Conservation (phyloP, 1,284 basidiomycete genomes). For the Coniferiporia sulphurascens region DNA sequence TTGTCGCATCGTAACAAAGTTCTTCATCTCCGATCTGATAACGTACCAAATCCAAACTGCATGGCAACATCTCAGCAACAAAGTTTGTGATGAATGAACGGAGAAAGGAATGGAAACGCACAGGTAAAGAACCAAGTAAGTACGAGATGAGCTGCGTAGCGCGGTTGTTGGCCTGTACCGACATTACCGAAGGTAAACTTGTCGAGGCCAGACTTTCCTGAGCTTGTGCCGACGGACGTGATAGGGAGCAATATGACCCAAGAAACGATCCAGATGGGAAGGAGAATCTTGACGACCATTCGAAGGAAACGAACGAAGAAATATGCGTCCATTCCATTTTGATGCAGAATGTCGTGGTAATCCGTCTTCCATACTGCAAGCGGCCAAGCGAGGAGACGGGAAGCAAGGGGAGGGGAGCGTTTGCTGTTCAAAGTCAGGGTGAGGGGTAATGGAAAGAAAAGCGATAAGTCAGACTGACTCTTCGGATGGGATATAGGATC, state of each 20-base stretch:
- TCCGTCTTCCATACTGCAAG: conserved; percentile 59
- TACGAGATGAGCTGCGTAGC: conserved; percentile 79
- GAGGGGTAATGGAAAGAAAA: background rate
- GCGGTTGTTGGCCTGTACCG: conserved; percentile 37
- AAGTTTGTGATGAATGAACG: background rate
- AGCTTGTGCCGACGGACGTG: conserved; percentile 49
- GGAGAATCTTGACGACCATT: conserved; percentile 74
- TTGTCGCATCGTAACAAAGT: conserved; percentile 82
- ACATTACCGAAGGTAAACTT: conserved; percentile 83
- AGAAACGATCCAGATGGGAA: conserved; percentile 78
- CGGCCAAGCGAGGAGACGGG: conserved; percentile 28
- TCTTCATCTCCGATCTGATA: conserved; percentile 74
- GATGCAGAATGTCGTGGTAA: conserved; percentile 53
- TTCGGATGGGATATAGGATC: conserved; percentile 51
- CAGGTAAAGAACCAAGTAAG: conserved; percentile 73
- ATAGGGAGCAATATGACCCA: conserved; percentile 71
- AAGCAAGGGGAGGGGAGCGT: conserved; percentile 41
- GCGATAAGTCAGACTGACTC: conserved; percentile 40
- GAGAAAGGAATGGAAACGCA: conserved; percentile 38
- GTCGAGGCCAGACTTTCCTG: conserved; percentile 59
- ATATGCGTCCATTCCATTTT: conserved; percentile 92
- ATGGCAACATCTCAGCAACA: background rate
- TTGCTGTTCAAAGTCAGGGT: conserved; percentile 38
- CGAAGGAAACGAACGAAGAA: conserved; percentile 88
- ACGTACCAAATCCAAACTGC: conserved; percentile 82